phyloP scores from a whole-genome alignment of 257 asterid genomes.

The Scutellaria galericulata region DNA sequence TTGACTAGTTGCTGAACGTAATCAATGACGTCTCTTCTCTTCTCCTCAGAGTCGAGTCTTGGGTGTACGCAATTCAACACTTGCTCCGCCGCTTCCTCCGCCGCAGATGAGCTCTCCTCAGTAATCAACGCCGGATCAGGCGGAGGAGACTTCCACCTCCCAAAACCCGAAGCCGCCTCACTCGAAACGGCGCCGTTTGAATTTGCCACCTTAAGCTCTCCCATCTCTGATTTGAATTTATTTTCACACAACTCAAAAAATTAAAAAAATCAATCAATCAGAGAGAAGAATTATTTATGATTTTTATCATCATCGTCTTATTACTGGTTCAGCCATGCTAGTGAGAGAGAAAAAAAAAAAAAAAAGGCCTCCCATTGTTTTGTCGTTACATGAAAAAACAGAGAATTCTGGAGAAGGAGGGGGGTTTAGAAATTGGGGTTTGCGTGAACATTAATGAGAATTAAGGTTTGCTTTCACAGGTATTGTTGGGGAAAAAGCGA shows the following conservation, averaged over 20 bases:
- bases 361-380: slow-evolving; percentile 18
- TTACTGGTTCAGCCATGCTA: slow-evolving; percentile 17
- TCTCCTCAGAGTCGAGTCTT: slow-evolving; percentile 66
- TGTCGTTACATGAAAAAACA: slow-evolving; percentile 28
- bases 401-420: slow-evolving; percentile 26
- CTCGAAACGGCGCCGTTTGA: slow-evolving; percentile 18
- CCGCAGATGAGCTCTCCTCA: slow-evolving; percentile 46
- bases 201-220: slow-evolving; percentile 39
- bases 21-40: slow-evolving; percentile 57
- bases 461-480: slow-evolving; percentile 29
- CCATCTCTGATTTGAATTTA: slow-evolving; percentile 30
- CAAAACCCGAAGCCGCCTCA: slow-evolving; percentile 22
- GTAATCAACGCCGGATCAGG: slow-evolving; percentile 52
- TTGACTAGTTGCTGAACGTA: slow-evolving; percentile 55
- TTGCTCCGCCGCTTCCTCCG: slow-evolving; percentile 55
- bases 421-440: slow-evolving; percentile 48
- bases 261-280: slow-evolving; percentile 1
- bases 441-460: slow-evolving; percentile 30
- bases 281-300: slow-evolving; percentile 2
- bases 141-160: slow-evolving; percentile 39
- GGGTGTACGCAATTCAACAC: slow-evolving; percentile 66
- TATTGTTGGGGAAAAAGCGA: slow-evolving; percentile 22
- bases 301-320: neutral
- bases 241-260: neutral
- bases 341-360: neutral